Base-by-base conservation (phyloP, 257 asterid species). In the Solanum appendiculatum region DNA sequence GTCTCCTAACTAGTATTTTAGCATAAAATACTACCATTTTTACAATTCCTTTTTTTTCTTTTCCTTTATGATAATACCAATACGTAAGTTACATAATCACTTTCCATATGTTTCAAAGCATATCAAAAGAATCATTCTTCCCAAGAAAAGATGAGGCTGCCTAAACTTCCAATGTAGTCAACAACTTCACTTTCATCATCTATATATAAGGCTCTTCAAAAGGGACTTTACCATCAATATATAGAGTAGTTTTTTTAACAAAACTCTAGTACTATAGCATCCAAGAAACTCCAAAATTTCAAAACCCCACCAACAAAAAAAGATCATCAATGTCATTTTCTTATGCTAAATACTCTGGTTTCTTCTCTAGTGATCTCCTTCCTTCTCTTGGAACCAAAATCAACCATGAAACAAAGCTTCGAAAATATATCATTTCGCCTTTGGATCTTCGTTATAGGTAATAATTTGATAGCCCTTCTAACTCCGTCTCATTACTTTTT, bases 331-430 rank as follows among this genome's bases (percentile, higher is more conserved):
- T 95, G 99, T 85, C 93, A 34, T 82, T 88, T 72, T 90, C 94
- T 7, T 91, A 58, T 85, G 86, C 94, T 9, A 93, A 91, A 29
- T 92, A 89, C 90, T 96, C 93, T 15, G 91, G 95, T 16, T 95
- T 94, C 93, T 95, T 96, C 93, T 93, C 96, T 27, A 84, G 87
- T 33, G 95, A 93, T 81, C 98, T 95, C 44, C 93, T 96, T 64
- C 99, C 99, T 6, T 94, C 98, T 72, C 98, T 96, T 16, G 99
- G 99, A 73, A 97, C 96, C 63, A 86, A 94, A 86, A 93, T 94
- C 85, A 95, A 95, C 80, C 93, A 88, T 14, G 80, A 95, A 0
- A 93, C 93, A 6, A 92, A 88, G 86, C 99, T 95, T 36, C 89
- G 94, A 12, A 84, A 56, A 68, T 90, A 87, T 91, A 90, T 93